Evolutionary conservation across 192 early-diverging fungal species (phyloP), one percentile per base, ranked within the genome.

Genomic region (Haplosporangium gracile): DNA sequence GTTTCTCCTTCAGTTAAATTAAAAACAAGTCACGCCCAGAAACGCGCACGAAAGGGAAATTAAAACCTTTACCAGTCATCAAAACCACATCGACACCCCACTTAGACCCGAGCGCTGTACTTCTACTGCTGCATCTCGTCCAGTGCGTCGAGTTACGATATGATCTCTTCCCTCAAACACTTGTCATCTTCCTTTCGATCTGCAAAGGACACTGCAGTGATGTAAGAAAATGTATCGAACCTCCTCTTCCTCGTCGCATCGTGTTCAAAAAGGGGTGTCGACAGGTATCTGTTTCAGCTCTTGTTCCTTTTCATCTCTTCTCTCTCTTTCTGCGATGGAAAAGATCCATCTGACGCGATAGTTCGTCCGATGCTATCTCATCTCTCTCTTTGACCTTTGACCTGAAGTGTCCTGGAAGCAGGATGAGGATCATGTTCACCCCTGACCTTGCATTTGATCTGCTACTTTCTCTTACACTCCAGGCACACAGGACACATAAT

Each of bases 391-490:
- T 32, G 68, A 69, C 29, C 34, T 69, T 69, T 8, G 38, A 69
- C 68, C 55, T 57, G 55, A 26, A 70, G 22, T 38, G 18, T 38
- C 15, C 20, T 39, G 38, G 22, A 70, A 38, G 32, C n/a, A 36
- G 6, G 68, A 68, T 26, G 10, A 34, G 38, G 38, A 71, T 40
- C 70, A 71, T 71, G 69, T 70, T 40, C 11, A 70, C 69, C 39
- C 68, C 34, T 70, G 40, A 71, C n/a, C 38, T 40, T 71, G 70
- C 20, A 71, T 65, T 65, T 65, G 60, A 65, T 65, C 60, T 13
- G 26, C 60, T 65, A 65, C 60, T 32, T 4, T 24, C 24, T 57
- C 26, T 32, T 51, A 51, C 15, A 51, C 49, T 51, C 47, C 49
- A 65, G 11, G 26, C 9, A 65, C 60, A 15, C 60, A 65, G 29